Evolutionary conservation across 176 grass and related monocot species (phyloP), one percentile per base, ranked within the genome.

Genomic region (Avena atlantica): DNA sequence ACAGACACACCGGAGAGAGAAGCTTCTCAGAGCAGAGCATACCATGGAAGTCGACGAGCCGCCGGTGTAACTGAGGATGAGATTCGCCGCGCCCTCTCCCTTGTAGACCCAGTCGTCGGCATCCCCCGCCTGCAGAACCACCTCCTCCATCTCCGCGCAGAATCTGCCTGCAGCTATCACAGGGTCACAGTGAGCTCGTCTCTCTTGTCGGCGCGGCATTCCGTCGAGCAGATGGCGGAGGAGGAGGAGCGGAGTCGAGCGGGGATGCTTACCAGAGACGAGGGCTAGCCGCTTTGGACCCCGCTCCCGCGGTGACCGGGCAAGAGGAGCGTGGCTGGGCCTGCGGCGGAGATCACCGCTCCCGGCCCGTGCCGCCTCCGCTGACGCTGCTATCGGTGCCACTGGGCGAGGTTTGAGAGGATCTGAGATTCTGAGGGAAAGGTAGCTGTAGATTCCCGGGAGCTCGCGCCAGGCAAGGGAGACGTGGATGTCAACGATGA

Each of bases 21-120:
- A 9, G 8, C 44, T 47, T 9, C 44, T 47, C 44, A 9, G 10
- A 65, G 71, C 44, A 50, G 12, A 16, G 62, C 66, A 79, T 98
- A 98, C 97, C 86, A 98, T 83, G 44, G 86, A 69, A 20, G 92
- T 40, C 5, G 37, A 89, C 19, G 84, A 94, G 31, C 87, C 89
- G 65, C 94, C 97, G 4, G 76, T 65, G 87, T 96, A 96, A 80
- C 87, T 80, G 27, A 96, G 94, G 79, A 98, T 94, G 60, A 98
- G 82, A 86, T 98, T 98, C n/a, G 94, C 90, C n/a, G 90, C 90
- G 27, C 97, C 94, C 70, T 99, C 97, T 74, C 96, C 94, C 82
- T 93, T 99, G 92, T 99, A 99, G 50, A 89, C 87, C 97, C 94
- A 99, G 76, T 99, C 86, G 21, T 86, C 83, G 5, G 89, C 92